Evolutionary conservation across 2,329 filamentous ascomycete genomes (phyloP).

Genomic region (Epichloe sibirici): DNA sequence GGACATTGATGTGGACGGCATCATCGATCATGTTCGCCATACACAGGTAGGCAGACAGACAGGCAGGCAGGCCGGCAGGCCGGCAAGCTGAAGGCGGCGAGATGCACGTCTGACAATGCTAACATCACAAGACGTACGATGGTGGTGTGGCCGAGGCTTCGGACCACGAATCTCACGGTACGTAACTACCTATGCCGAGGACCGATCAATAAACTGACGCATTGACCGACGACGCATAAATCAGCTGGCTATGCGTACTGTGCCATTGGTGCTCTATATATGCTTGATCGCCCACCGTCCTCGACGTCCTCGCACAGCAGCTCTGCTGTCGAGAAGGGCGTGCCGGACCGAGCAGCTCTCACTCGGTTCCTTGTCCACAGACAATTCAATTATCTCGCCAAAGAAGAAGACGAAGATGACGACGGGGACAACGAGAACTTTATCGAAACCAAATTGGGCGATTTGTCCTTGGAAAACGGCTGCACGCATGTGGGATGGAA

Average conservation of each 20-base stretch:
- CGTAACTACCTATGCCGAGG: constrained; percentile 10
- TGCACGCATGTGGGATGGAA: constrained; percentile 62
- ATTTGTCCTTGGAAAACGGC: constrained; percentile 19
- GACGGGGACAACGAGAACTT: constrained; percentile 31
- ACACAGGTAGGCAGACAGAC: constrained; percentile 33
- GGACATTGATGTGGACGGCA: constrained; percentile 62
- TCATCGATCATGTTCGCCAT: constrained; percentile 58
- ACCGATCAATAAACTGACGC: background rate
- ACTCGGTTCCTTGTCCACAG: constrained; percentile 49
- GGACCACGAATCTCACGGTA: constrained; percentile 74
- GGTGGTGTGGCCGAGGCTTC: constrained; percentile 71
- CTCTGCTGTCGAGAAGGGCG: constrained; percentile 22
- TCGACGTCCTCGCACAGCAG: constrained; percentile 7
- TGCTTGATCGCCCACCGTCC: constrained; percentile 53
- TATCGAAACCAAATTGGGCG: constrained; percentile 22
- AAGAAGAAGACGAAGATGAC: constrained; percentile 31
- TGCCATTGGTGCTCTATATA: constrained; percentile 62
- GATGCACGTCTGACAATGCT: background rate
- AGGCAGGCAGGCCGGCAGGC: constrained; percentile 5
- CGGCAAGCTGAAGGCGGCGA: background rate
- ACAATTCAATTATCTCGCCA: constrained; percentile 48
- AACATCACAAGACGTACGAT: constrained; percentile 54
- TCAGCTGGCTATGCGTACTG: constrained; percentile 84
- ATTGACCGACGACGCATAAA: background rate
- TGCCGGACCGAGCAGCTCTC: constrained; percentile 20